These are phyloP conservation scores for Grosmannia serpens DNA, from an alignment of 2,329 filamentous ascomycete species.

Conservation along the genomic window DNA sequence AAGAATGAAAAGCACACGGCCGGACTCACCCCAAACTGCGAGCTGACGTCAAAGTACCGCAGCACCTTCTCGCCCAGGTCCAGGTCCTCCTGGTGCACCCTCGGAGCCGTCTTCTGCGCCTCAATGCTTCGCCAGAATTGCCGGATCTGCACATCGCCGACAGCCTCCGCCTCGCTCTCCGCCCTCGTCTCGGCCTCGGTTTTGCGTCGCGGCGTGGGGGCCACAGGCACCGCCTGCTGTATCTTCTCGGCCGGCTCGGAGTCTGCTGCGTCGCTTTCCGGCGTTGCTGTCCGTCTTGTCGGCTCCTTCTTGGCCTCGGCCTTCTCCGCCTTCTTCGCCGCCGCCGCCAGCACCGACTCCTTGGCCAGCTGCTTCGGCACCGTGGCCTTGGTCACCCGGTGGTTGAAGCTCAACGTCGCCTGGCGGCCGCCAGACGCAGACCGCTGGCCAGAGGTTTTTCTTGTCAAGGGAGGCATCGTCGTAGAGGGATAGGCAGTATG, in stretches of 20 bases:
- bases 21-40: constrained; percentile 73
- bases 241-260: constrained; percentile 4
- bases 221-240: constrained; percentile 4
- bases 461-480: constrained; percentile 32
- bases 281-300: constrained; percentile 6
- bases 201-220: constrained; percentile 21
- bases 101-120: constrained; percentile 50
- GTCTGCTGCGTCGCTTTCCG: constrained; percentile 15
- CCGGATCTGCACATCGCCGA: constrained; percentile 58
- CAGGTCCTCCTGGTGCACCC: constrained; percentile 69
- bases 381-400: constrained; percentile 40
- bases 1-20: neutral
- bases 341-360: constrained; percentile 22
- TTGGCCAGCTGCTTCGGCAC: constrained; percentile 33
- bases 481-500: neutral
- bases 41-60: constrained; percentile 84
- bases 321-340: neutral
- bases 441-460: constrained; percentile 29
- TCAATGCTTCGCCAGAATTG: constrained; percentile 71
- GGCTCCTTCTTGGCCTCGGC: neutral
- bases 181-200: constrained; percentile 39
- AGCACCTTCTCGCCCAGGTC: constrained; percentile 72
- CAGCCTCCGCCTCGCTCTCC: constrained; percentile 48
- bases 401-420: constrained; percentile 46
- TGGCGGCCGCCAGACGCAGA: constrained; percentile 28